A percentile compares a stretch with the other conserved stretches of the same genome.
phyloP scores from a whole-genome alignment of 768 basidiomycete species.

The Epithele typhae region DNA sequence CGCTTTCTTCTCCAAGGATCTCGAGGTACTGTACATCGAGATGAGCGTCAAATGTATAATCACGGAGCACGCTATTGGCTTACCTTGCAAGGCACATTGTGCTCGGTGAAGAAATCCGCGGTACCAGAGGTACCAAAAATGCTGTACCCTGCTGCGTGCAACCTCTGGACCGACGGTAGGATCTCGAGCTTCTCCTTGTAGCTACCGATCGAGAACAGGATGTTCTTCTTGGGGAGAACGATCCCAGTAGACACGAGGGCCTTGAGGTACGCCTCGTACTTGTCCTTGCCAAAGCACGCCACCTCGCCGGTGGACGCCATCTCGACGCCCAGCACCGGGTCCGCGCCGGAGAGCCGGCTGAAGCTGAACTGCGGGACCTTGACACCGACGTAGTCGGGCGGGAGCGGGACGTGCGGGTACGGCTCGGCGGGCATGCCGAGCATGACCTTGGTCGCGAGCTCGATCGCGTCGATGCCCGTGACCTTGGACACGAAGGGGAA shows the following conservation, averaged over 20 bases:
- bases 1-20: constrained; percentile 70
- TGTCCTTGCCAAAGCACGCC: constrained; percentile 96
- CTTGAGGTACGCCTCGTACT: constrained; percentile 98
- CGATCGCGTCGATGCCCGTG: constrained; percentile 95
- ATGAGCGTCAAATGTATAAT: neutral
- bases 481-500: constrained; percentile 99
- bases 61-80: neutral
- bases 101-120: constrained; percentile 95
- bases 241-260: constrained; percentile 96
- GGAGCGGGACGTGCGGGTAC: constrained; percentile 86
- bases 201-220: constrained; percentile 93
- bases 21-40: constrained; percentile 68
- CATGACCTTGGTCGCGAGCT: constrained; percentile 99
- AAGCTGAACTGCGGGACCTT: constrained; percentile 99
- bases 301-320: constrained; percentile 99
- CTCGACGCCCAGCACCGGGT: constrained; percentile 96
- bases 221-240: constrained; percentile 93
- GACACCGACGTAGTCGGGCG: constrained; percentile 93
- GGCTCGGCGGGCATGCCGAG: constrained; percentile 82
- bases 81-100: constrained; percentile 94
- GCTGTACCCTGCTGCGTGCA: constrained; percentile 90
- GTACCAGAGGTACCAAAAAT: constrained; percentile 98
- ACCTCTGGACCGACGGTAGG: constrained; percentile 90
- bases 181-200: constrained; percentile 98
- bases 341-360: constrained; percentile 92